Evolutionary conservation across 805 yeast species (phyloP), one percentile per base, ranked within the genome.

Genomic region (Saccharomycopsis fermentans): DNA sequence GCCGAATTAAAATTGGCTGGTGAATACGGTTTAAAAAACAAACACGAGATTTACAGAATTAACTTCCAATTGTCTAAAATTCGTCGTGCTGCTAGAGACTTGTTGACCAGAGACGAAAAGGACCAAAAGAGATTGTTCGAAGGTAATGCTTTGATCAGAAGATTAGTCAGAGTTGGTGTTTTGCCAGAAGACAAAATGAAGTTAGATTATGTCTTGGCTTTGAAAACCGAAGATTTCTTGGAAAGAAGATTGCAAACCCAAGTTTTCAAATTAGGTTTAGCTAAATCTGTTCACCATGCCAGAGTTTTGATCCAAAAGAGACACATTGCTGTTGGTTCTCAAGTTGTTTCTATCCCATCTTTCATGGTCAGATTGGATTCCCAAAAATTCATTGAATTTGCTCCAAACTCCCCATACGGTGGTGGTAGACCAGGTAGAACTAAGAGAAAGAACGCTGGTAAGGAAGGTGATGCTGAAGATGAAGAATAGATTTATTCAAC

Each of bases 371-470:
- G 99, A 84, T 87, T 94, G 77, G 99, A 94, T 83, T 91, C 99
- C 69, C 99, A 94, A 82, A 94, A 94, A 88, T 98, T 94, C 90
- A 90, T 94, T 81, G 98, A 94, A 86, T 94, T 92, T 73, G 96
- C 99, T 73, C 87, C 94, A 77, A 90, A 89, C 78, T 94, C 99
- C 69, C 99, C 99, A 79, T 92, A 89, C 91, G 99, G 99, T 79
- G 99, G 99, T 82, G 99, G 97, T 72, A 92, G 99, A 84, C 95
- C 99, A 71, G 99, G 99, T 78, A 94, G 99, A 86, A 96, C 90
- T 74, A 95, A 94, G 86, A 90, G 98, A 87, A 89, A 83, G 80
- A 84, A 87, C 84, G 76, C 80, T 70, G 80, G 75, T 70, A 70
- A 76, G 66, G 91, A 77, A 67, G 92, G 78, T 71, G 90, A 74